A percentile compares a stretch with the other conserved stretches of the same genome.
These are phyloP conservation scores for Seminavis robusta DNA, from an alignment of 108 stramenopile genomes.

Conservation along the genomic window DNA sequence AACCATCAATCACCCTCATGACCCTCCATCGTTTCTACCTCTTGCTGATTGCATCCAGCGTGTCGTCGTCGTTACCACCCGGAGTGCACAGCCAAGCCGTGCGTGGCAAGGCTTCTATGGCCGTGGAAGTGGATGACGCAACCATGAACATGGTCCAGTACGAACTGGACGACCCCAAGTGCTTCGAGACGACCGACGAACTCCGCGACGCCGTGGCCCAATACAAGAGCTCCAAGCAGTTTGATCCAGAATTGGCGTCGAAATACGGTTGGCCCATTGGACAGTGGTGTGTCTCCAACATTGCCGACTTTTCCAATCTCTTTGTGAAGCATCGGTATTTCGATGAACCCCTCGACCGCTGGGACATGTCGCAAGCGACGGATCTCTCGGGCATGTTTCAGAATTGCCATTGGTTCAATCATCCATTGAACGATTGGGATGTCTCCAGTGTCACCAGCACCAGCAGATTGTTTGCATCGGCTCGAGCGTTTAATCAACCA, in stretches of 20 bases:
- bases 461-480: too few species aligned
- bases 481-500: slow-evolving; percentile 44
- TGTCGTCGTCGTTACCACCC: too few species aligned
- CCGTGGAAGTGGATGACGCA: too few species aligned
- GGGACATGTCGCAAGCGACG: slow-evolving; percentile 13
- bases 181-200: slow-evolving; percentile 15
- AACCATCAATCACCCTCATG: too few species aligned
- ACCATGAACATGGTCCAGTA: too few species aligned
- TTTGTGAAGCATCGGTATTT: slow-evolving; percentile 7
- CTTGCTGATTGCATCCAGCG: too few species aligned
- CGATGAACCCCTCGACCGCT: slow-evolving; percentile 26
- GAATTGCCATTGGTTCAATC: not conserved
- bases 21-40: too few species aligned
- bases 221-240: not conserved
- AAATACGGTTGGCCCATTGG: slow-evolving; percentile 36
- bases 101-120: too few species aligned
- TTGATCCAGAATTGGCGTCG: not conserved
- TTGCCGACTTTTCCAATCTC: slow-evolving; percentile 22
- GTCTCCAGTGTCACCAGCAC: too few species aligned
- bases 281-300: slow-evolving; percentile 28
- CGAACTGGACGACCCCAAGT: too few species aligned
- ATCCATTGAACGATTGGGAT: slow-evolving; percentile 17
- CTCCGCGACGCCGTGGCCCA: slow-evolving; percentile 6
- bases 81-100: too few species aligned
- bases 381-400: slow-evolving; percentile 18